Percentiles rank a stretch among this genome's conserved stretches.
phyloP scores from a whole-genome alignment of 495 filamentous ascomycete genomes.

The Neurospora tetrasperma region DNA sequence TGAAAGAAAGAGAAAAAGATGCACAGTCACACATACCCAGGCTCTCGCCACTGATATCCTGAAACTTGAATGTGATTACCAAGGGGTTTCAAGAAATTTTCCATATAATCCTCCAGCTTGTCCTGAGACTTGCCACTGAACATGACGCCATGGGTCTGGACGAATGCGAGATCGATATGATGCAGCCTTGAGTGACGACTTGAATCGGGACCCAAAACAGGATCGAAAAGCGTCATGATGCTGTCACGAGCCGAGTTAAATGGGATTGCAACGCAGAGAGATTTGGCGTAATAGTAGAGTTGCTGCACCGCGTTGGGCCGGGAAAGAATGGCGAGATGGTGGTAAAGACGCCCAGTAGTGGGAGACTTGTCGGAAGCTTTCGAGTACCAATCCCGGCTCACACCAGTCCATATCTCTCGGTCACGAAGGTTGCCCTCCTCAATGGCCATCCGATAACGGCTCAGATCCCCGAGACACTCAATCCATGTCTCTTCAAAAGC shows the following conservation, averaged over 20 bases:
- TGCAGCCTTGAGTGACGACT: slow-evolving; percentile 8
- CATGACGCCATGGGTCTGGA: slow-evolving; percentile 55
- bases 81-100: slow-evolving; percentile 43
- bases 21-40: slow-evolving; percentile 34
- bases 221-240: slow-evolving; percentile 60
- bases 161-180: slow-evolving; percentile 41
- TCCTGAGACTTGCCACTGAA: slow-evolving; percentile 46
- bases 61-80: slow-evolving; percentile 50
- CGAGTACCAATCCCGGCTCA: slow-evolving; percentile 72
- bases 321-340: slow-evolving; percentile 75
- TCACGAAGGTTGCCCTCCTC: slow-evolving; percentile 63
- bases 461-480: slow-evolving; percentile 76
- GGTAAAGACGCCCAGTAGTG: slow-evolving; percentile 63
- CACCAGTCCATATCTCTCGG: slow-evolving; percentile 66
- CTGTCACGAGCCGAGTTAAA: slow-evolving; percentile 57
- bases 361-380: slow-evolving; percentile 65
- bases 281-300: slow-evolving; percentile 57
- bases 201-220: slow-evolving; percentile 39
- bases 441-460: slow-evolving; percentile 57
- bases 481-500: slow-evolving; percentile 81
- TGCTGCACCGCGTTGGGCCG: slow-evolving; percentile 65
- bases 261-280: slow-evolving; percentile 40
- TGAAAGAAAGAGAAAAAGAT: slow-evolving; percentile 37
- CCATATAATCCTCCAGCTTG: slow-evolving; percentile 34
- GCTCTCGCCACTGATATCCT: slow-evolving; percentile 51